Evolutionary conservation across 176 grass and related monocot species (phyloP).

Genomic region (Secale cereale): DNA sequence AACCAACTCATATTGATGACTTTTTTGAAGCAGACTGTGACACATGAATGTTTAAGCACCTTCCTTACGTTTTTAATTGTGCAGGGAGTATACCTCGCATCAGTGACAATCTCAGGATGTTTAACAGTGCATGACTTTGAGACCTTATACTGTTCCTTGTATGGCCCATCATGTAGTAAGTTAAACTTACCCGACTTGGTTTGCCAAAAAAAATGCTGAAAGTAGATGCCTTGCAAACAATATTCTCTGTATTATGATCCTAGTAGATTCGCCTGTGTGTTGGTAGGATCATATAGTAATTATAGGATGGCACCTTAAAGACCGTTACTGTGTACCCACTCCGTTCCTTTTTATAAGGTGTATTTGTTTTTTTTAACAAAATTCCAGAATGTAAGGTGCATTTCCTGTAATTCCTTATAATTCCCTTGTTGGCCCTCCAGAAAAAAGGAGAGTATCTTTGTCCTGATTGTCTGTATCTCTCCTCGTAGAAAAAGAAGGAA

Average conservation of each 20-base stretch:
- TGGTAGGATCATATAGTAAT: conserved; percentile 7
- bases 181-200: conserved; percentile 13
- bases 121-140: conserved; percentile 96
- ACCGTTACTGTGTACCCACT: background rate
- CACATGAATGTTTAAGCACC: conserved; percentile 10
- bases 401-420: too few species aligned
- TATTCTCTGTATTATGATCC: background rate
- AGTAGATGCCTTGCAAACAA: background rate
- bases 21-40: conserved; percentile 6
- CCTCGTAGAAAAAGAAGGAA: too few species aligned
- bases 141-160: conserved; percentile 67
- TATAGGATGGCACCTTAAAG: background rate
- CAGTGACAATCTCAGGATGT: conserved; percentile 84
- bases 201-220: background rate
- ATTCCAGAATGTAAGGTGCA: too few species aligned
- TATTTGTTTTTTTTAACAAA: too few species aligned
- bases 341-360: too few species aligned
- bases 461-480: too few species aligned
- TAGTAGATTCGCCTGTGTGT: background rate
- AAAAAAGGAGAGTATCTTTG: too few species aligned
- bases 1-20: background rate
- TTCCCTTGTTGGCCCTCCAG: too few species aligned
- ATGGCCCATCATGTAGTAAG: conserved; percentile 60
- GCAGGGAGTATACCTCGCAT: conserved; percentile 94
- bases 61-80: conserved; percentile 30